Evolutionary conservation across 208 protist genomes (phyloP), one percentile per base, ranked within the genome.

Genomic region (Trypanosoma cruzi): DNA sequence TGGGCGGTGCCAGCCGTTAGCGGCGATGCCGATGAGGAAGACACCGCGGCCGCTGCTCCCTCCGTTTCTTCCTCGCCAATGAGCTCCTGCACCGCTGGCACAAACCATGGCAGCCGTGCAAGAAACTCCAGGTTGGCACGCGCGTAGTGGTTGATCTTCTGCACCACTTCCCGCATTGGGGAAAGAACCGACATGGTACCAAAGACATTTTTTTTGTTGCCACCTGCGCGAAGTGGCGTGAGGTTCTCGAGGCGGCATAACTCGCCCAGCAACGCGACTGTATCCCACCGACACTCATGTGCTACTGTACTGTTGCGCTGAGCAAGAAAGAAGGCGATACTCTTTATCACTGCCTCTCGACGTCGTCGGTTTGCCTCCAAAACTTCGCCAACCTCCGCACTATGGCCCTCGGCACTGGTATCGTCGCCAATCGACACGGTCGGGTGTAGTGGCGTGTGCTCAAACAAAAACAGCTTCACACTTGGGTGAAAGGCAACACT

Each of bases 391-490:
- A 50, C 36, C 6, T 55, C 63, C 28, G 29, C 48, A 22, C 7
- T 57, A 16, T 46, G 58, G 13, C 53, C 24, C 18, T 6, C 18
- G 22, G 72, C n/a, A n/a, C n/a, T n/a, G n/a, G n/a, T n/a, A n/a
- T n/a, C n/a, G n/a, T n/a, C n/a, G n/a, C n/a, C n/a, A n/a, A n/a
- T n/a, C n/a, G n/a, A n/a, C n/a, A n/a, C 16, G 22, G 55, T 5
- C 14, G 34, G n/a, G 28, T 56, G 32, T 3, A 75, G 24, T 28
- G 65, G 69, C 46, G 44, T 66, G 28, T 84, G 71, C 37, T 94
- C 86, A 68, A 81, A 94, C 31, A 91, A 73, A 66, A 85, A 92
- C 6, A 92, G 84, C 62, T 94, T 94, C n/a, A 94, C 89, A 40
- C 73, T 84, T 13, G 86, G 79, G 64, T 94, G 84, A 64, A 94